Base-by-base conservation (phyloP, 352 stramenopile genomes). In the Pythium sukuiense region DNA sequence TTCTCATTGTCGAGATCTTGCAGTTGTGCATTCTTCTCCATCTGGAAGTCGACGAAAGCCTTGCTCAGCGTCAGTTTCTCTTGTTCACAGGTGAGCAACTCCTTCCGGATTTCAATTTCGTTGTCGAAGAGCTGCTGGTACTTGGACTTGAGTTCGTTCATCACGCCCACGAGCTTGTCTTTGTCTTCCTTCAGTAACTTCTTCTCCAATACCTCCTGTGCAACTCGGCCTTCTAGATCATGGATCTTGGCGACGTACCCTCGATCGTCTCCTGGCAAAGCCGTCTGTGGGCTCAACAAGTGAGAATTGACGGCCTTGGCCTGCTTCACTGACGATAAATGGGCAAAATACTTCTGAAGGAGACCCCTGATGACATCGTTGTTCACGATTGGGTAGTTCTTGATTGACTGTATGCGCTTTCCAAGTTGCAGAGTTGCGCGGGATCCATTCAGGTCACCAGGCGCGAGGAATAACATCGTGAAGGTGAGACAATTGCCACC, bases 41-140 rank as follows among this genome's bases (percentile, higher is more conserved):
- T 68, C 43, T 90, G 81, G 53, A 90, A 83, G 6, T 86, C 74
- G 13, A 92, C 74, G 33, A 92, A 85, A 3, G 81, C 81, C 49
- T 89, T 86, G 46, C 80, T 87, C 6, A 92, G 48, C 7, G 64
- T 70, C n/a, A 92, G 65, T 43, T 92, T 92, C 14, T 92, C 81
- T 43, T 89, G 76, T 46, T 92, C 83, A 52, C 76, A 85, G 2
- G 71, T 55, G 3, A 92, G 66, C 37, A 92, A 65, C 46, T 92
- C 80, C 33, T 76, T 83, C 5, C 81, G 78, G 33, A 88, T 72
- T 7, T 76, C 72, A 6, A 89, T 68, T 26, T 92, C 81, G 41
- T 77, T 81, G 59, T 88, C 76, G 26, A 92, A 88, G 14, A 92
- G 56, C 26, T 80, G 60, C 37, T 82, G 79, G 63, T 88, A 89